phyloP scores from a whole-genome alignment of 257 asterid species.

The Petunia secreta region DNA sequence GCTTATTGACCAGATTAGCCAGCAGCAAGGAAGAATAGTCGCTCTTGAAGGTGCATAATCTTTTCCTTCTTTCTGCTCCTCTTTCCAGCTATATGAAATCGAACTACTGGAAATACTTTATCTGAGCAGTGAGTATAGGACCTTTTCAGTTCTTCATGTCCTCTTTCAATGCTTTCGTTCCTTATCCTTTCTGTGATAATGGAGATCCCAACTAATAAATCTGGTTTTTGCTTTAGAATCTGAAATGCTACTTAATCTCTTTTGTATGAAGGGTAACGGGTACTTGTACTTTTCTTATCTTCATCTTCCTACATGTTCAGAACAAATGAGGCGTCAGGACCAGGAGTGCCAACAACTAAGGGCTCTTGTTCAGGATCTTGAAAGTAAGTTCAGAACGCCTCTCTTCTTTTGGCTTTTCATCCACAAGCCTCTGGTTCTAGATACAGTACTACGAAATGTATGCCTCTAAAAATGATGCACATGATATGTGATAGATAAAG shows the following conservation, averaged over 20 bases:
- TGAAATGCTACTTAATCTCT: not conserved
- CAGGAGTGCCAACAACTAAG: conserved; percentile 77
- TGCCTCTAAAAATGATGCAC: not conserved
- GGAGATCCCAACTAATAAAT: not conserved
- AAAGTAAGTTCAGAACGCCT: conserved; percentile 56
- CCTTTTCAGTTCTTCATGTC: conserved; percentile 17
- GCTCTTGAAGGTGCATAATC: conserved; percentile 74
- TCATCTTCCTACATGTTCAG: conserved; percentile 54
- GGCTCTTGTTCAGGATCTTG: conserved; percentile 85
- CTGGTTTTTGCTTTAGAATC: not conserved
- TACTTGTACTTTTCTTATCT: conserved; percentile 24
- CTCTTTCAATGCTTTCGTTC: conserved; percentile 17
- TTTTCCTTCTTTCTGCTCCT: conserved; percentile 15
- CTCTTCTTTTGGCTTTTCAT: conserved; percentile 32
- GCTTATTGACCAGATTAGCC: conserved; percentile 85
- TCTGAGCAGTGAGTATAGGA: conserved; percentile 9
- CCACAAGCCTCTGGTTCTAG: conserved; percentile 18
- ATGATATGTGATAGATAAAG: not conserved
- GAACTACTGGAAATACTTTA: not conserved
- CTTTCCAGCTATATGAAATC: conserved; percentile 18
- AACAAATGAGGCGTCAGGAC: conserved; percentile 65
- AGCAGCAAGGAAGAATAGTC: conserved; percentile 71
- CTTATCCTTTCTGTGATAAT: not conserved
- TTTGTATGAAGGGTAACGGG: not conserved
- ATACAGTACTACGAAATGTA: conserved; percentile 15